Conservation (phyloP, 2,329 filamentous ascomycete species). For the Clonostachys byssicola region DNA sequence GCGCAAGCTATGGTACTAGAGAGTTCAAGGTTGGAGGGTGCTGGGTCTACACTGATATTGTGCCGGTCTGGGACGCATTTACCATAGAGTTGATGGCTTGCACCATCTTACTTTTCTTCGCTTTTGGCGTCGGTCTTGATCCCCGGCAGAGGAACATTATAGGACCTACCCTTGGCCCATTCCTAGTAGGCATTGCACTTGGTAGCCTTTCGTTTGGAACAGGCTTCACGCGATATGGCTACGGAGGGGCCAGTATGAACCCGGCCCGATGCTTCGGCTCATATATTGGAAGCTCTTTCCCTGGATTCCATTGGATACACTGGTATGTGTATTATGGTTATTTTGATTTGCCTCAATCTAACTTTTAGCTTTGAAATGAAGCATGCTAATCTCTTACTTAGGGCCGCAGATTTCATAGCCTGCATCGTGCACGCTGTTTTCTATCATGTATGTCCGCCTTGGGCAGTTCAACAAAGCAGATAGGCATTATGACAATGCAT, state of each 20-base stretch:
- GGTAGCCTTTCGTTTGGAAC: conserved; percentile 29
- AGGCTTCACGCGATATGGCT: conserved; percentile 13
- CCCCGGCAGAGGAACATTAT: conserved; percentile 43
- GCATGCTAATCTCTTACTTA: neutral
- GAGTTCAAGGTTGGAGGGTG: conserved; percentile 22
- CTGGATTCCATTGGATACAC: conserved; percentile 12
- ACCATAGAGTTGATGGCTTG: conserved; percentile 41
- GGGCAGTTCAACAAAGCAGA: neutral
- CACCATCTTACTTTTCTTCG: conserved; percentile 42
- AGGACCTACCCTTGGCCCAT: conserved; percentile 42
- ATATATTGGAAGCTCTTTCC: conserved; percentile 12
- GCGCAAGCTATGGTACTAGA: conserved; percentile 17
- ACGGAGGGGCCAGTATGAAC: conserved; percentile 12
- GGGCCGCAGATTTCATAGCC: neutral
- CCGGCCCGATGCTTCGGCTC: conserved; percentile 13
- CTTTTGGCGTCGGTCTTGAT: conserved; percentile 50
- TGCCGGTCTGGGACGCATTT: conserved; percentile 25
- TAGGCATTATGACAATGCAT: too few species aligned
- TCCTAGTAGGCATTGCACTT: conserved; percentile 38
- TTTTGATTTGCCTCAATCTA: neutral
- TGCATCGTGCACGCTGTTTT: neutral
- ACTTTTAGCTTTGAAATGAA: neutral
- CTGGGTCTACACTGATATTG: conserved; percentile 13
- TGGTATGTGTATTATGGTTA: neutral
- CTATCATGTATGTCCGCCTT: neutral